Evolutionary conservation across 768 basidiomycete genomes (phyloP), one percentile per base, ranked within the genome.

Genomic region (Mycena alexandri): DNA sequence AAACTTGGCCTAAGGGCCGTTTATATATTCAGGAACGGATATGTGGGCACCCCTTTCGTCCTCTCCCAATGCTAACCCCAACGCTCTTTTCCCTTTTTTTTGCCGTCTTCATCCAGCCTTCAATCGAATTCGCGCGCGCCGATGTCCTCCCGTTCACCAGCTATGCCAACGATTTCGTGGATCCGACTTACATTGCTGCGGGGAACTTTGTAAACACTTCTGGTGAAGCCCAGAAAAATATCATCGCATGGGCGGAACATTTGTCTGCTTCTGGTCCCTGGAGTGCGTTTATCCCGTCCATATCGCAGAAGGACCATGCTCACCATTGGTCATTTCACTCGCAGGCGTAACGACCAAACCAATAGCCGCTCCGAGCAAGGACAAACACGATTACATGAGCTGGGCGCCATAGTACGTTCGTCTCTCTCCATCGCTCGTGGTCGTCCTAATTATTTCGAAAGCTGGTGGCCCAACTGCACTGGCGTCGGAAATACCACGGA

Each of bases 391-490:
- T 72, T 91, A 89, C 73, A 82, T 90, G 84, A 90, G 89, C 74
- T 90, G 87, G 86, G 86, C 89, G 16, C 89, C 90, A 44, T 91
- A 90, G 89, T 90, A 75, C 51, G 87, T 75, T 34, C 43, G 19
- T 51, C 43, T 29, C 53, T 25, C 25, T 12, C 13, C 5, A n/a
- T 46, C 14, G 5, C 13, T n/a, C 29, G 29, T 3, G 29, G 29
- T 6, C 29, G 7, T 3, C 22, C 50, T 54, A 7, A 48, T 29
- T 36, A 24, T 36, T 25, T 38, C n/a, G 33, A 0, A 63, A 89
- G 88, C 65, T 86, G 81, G 76, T 90, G 90, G 89, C 89, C 90
- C 0, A 81, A 90, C 73, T 92, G 90, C 72, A 81, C 84, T 13
- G 76, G 77, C 6, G 87, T 85, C 36, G 84, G 84, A 9, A 90